Percentiles rank a stretch among this genome's conserved stretches.
phyloP scores from a whole-genome alignment of 495 filamentous ascomycete genomes.

The Letharia columbiana region DNA sequence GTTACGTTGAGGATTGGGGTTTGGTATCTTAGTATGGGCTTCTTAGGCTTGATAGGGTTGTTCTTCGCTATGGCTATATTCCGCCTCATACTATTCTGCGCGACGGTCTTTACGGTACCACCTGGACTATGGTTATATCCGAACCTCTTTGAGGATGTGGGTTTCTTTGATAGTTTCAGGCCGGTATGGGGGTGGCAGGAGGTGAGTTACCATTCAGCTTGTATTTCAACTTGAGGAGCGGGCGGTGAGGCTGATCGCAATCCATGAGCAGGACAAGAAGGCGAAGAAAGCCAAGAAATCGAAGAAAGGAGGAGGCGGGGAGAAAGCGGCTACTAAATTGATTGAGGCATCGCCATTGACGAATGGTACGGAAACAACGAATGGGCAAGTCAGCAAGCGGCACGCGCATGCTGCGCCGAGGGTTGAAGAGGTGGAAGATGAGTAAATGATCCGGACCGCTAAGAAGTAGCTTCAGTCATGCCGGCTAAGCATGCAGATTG shows the following conservation, averaged over 20 bases:
- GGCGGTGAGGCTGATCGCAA: not conserved
- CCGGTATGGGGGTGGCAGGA: constrained; percentile 98
- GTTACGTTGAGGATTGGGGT: constrained; percentile 83
- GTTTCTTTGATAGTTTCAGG: constrained; percentile 95
- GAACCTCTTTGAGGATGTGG: constrained; percentile 97
- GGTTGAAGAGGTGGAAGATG: constrained; percentile 22
- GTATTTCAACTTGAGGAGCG: not conserved
- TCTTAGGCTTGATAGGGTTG: constrained; percentile 80
- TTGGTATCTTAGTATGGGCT: constrained; percentile 95
- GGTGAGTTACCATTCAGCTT: constrained; percentile 42
- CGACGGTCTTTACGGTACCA: constrained; percentile 75
- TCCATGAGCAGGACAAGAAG: constrained; percentile 10
- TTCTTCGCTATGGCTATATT: constrained; percentile 99
- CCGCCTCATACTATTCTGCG: constrained; percentile 86
- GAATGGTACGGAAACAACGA: constrained; percentile 1
- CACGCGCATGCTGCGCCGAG: constrained; percentile 18
- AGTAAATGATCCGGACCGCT: constrained; percentile 8
- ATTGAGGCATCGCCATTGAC: not conserved
- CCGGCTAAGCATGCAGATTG: not conserved
- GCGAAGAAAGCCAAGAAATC: constrained; percentile 20
- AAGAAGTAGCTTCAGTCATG: not conserved
- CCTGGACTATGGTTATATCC: constrained; percentile 97
- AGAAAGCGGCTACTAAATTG: not conserved
- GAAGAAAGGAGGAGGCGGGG: not conserved
- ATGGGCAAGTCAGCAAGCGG: constrained; percentile 8